Base-by-base conservation (phyloP, 306 rosid genomes). In the Trifolium pratense region DNA sequence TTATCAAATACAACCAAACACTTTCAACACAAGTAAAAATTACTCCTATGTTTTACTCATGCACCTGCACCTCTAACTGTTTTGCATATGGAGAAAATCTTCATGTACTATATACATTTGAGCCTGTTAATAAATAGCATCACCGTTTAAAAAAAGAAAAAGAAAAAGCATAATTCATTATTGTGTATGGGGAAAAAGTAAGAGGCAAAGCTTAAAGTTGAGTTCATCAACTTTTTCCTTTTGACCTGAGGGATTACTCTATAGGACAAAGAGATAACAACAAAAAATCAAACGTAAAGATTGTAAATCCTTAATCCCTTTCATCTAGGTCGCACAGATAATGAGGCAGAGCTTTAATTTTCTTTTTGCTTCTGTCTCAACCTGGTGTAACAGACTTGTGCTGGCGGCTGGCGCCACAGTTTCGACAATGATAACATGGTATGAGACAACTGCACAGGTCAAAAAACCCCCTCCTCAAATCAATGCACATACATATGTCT, bases 311-410 rank as follows among this genome's bases (percentile, higher is more conserved):
- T 58, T 15, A 39, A 40, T 62, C 36, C 42, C 29, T 32, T 40
- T 75, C 55, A 34, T 77, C 64, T 23, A 62, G 45, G 48, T 17
- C 29, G 17, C 62, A 14, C 16, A 8, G 16, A 13, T 43, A 31
- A 70, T 25, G 55, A 64, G 49, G 40, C 53, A 51, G 17, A 39
- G 63, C 70, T 42, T 82, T 40, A 26, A 61, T 73, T 56, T 60
- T 63, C 74, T 57, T 68, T 73, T 55, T 0, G 68, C 58, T 57
- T 67, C 49, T 55, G 68, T 79, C 67, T 75, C 79, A 71, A 56
- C 37, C 48, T 13, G n/a, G 21, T 32, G 62, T 16, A 62, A 37
- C 67, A 66, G 16, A 23, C 14, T 12, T 16, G 81, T 57, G 60
- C 18, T 51, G 71, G 48, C 14, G 2, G 60, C 18, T 51, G 71